Base-by-base conservation (phyloP, 192 early-diverging fungal genomes). In the Coemansia sp. region DNA sequence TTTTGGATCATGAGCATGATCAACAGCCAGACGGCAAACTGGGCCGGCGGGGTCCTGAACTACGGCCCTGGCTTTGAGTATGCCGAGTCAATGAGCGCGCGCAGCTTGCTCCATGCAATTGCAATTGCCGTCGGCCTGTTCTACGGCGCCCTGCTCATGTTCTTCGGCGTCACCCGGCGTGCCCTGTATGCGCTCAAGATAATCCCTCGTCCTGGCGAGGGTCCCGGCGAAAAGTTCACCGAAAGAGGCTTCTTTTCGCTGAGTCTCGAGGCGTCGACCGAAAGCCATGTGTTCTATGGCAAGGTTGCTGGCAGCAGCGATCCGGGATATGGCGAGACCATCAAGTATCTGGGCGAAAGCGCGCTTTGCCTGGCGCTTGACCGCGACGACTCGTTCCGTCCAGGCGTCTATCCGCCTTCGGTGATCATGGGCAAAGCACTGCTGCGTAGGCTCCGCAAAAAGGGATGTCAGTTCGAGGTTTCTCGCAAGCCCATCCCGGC, bases 301-400 rank as follows among this genome's bases (percentile, higher is more conserved):
- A 69, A 76, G 62, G 82, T 83, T 1, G 65, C 62, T 0, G 82
- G 71, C 5, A 80, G 81, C 14, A 80, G 79, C 19, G 94, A 95
- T 61, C 88, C 91, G 10, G 92, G 93, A 1, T 97, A 97, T 73
- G 79, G 78, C 27, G 91, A 91, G 63, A 95, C 92, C 1, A 85
- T 85, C 54, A 83, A 83, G 46, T 91, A 92, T 80, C 65, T 94
- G 23, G 84, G 87, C 24, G 92, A 97, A 61, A 77, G 88, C 28
- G 93, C 92, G 0, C 73, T 95, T 19, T 88, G 85, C 52, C 62
- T 95, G 52, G 84, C 88, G 8, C 69, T 89, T 48, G 81, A 87
- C 29, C 72, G 83, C 18, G 75, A 84, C 45, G 35, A 70, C 1
- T 50, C 83, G 10, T 82, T 85, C 56, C 68, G 83, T 25, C 82